These are phyloP conservation scores for Aureobasidium melanogenum DNA, from an alignment of 2,329 filamentous ascomycete species.

Conservation along the genomic window DNA sequence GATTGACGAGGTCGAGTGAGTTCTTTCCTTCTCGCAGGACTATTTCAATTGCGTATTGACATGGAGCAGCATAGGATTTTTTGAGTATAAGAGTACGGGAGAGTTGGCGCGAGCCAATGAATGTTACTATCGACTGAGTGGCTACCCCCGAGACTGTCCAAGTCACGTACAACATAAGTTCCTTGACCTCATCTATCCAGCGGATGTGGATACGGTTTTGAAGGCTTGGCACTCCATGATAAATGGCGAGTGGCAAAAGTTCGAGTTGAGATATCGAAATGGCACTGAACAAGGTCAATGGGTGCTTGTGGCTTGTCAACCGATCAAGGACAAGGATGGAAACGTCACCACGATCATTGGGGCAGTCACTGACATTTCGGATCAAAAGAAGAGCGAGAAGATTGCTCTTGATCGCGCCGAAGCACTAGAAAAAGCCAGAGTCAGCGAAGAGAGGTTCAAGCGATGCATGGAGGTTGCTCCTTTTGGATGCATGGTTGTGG, in stretches of 20 bases:
- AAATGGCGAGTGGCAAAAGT: neutral
- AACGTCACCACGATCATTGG: conserved; percentile 15
- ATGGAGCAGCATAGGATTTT: neutral
- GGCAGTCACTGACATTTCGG: conserved; percentile 19
- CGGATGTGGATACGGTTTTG: neutral
- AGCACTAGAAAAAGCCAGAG: conserved; percentile 29
- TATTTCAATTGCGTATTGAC: neutral
- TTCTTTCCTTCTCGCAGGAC: no score
- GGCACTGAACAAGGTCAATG: neutral
- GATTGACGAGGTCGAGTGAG: neutral
- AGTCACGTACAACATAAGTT: neutral
- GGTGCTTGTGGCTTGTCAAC: neutral
- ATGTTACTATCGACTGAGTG: conserved; percentile 1
- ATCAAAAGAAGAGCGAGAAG: conserved; percentile 18
- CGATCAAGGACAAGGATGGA: neutral
- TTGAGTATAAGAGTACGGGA: neutral
- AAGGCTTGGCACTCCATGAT: neutral
- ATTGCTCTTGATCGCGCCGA: conserved; percentile 32
- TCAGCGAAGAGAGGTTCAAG: conserved; percentile 28
- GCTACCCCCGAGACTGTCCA: neutral
- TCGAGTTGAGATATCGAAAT: neutral
- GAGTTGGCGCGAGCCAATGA: neutral
- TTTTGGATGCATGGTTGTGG: conserved; percentile 25
- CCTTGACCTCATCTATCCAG: neutral
- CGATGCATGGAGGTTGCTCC: conserved; percentile 24